A percentile compares a stretch with the other conserved stretches of the same genome.
These are phyloP conservation scores for Takakia lepidozioides DNA, from an alignment of 225 moss, liverwort and hornwort genomes.

Conservation along the genomic window DNA sequence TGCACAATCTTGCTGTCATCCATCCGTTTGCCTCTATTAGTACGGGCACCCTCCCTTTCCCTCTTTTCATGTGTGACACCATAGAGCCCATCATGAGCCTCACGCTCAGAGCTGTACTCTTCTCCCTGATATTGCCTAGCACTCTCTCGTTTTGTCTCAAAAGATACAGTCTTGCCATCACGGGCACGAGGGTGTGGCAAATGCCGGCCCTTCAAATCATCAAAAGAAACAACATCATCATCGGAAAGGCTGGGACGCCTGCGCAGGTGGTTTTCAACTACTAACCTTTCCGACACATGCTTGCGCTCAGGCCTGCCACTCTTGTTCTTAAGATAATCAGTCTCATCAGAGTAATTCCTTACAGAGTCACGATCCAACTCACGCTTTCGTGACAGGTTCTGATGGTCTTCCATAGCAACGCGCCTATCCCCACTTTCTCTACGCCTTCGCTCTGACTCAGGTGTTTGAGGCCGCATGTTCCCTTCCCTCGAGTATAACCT, in stretches of 20 bases:
- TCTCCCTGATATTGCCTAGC: conserved; percentile 38
- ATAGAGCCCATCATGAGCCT: conserved; percentile 25
- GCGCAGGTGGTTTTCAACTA: conserved; percentile 43
- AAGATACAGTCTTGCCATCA: conserved; percentile 28
- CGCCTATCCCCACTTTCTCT: conserved; percentile 64
- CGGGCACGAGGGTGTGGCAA: conserved; percentile 31
- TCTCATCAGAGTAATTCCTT: conserved; percentile 61
- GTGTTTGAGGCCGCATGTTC: conserved; percentile 52
- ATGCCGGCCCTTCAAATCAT: conserved; percentile 54
- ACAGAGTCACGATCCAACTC: conserved; percentile 65
- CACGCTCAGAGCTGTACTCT: conserved; percentile 63
- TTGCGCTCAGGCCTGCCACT: conserved; percentile 53
- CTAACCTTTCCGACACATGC: conserved; percentile 37
- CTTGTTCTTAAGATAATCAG: conserved; percentile 55
- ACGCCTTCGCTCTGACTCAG: conserved; percentile 66
- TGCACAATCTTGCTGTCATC: conserved; percentile 43
- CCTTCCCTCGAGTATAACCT: conserved; percentile 57
- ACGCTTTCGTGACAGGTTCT: conserved; percentile 37
- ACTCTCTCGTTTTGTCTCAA: conserved; percentile 49
- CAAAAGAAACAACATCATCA: conserved; percentile 63
- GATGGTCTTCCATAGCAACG: conserved; percentile 40
- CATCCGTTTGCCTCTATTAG: conserved; percentile 39
- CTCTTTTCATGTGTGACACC: conserved; percentile 32
- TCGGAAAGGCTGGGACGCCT: conserved; percentile 60
- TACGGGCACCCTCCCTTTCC: conserved; percentile 39